Base-by-base conservation (phyloP, 306 rosid species). In the Cucurbita ficifolia region DNA sequence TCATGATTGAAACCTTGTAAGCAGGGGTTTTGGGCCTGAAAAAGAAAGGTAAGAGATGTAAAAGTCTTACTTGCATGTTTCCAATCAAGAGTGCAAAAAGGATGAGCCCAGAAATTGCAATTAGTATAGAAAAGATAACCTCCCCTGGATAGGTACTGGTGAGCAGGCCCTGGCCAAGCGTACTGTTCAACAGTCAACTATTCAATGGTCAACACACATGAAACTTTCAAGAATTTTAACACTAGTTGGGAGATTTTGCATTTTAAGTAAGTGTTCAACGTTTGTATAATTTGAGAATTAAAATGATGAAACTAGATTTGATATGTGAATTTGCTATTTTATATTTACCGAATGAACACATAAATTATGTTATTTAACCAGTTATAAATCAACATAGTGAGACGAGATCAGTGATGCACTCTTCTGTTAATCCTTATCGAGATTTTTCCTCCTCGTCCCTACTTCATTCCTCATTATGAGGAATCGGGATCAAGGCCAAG, bases 111-210 rank as follows among this genome's bases (percentile, higher is more conserved):
- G 76, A 73, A 16, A 86, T 80, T 73, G 90, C 90, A 72, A 94
- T 89, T 13, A 80, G 77, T 73, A 94, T 90, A 69, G 96, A 94
- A 77, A 94, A 94, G 78, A 85, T 17, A 74, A 88, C 84, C 84
- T 94, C 98, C 76, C 84, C 81, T 49, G 88, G 79, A 63, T 83
- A 90, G 56, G 96, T 82, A 79, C 96, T 89, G 12, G 98, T 94
- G 57, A 77, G 83, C 79, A 94, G 97, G 67, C 97, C 97, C 80
- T 90, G 96, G 54, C 97, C 98, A 76, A 92, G 96, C 48, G 98
- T 92, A 42, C 98, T 88, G 90, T 77, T 58, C 21, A 77, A 51
- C 36, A 72, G 17, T 19, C 49, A 75, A 24, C 7, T 19, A 69
- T 69, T 36, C 42, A 46, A 69, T 12, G 2, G 19, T 6, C 39